Conservation (phyloP, 2,329 filamentous ascomycete species). For the Peltaster fructicola region DNA sequence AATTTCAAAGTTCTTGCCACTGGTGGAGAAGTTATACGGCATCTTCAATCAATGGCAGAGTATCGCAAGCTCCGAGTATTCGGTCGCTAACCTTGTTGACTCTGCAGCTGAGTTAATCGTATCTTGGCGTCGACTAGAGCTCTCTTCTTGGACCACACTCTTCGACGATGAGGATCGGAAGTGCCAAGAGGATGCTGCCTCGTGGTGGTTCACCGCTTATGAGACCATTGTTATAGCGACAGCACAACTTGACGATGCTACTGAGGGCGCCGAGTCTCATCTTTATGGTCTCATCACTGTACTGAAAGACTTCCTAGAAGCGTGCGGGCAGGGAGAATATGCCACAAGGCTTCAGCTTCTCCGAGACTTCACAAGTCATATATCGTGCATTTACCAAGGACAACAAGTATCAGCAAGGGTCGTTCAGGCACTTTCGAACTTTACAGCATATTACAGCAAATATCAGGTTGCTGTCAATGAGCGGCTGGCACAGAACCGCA, state of each 20-base stretch:
- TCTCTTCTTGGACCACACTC: constrained; percentile 79
- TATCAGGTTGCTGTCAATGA: constrained; percentile 51
- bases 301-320: constrained; percentile 39
- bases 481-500: constrained; percentile 47
- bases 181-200: constrained; percentile 58
- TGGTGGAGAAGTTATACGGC: constrained; percentile 70
- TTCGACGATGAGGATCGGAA: constrained; percentile 70
- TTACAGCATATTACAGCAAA: constrained; percentile 56
- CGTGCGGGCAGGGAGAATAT: constrained; percentile 46
- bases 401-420: no score
- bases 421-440: constrained; percentile 51
- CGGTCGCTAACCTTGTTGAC: constrained; percentile 53
- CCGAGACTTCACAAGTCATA: constrained; percentile 21
- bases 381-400: no score
- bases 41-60: constrained; percentile 89
- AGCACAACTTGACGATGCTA: constrained; percentile 1
- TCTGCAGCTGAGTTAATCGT: constrained; percentile 66
- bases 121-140: constrained; percentile 74
- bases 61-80: constrained; percentile 68
- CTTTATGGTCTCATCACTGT: constrained; percentile 10
- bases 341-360: constrained; percentile 32
- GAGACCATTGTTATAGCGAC: constrained; percentile 58
- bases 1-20: constrained; percentile 68
- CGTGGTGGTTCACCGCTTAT: constrained; percentile 96
- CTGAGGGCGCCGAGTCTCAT: constrained; percentile 5